Evolutionary conservation across 768 basidiomycete genomes (phyloP), one percentile per base, ranked within the genome.

Genomic region (Cubamyces sp.): DNA sequence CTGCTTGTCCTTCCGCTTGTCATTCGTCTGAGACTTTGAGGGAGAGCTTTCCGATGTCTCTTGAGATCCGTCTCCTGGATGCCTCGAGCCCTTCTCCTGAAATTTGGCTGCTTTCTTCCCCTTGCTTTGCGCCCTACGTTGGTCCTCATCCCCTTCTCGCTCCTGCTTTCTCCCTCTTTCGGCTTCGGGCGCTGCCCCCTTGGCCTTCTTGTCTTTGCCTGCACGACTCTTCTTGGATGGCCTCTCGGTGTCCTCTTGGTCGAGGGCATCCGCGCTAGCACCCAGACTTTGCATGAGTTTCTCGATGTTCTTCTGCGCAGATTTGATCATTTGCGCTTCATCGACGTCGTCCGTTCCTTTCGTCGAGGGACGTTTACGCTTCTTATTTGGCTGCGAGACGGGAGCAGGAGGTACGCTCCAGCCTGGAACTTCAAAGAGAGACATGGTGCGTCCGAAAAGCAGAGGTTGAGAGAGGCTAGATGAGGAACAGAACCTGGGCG

Each of bases 391-490:
- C 8, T 62, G 54, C 2, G 65, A 14, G 1, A 68, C 59, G 0
- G 70, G 69, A 8, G 67, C 68, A 15, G 59, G 11, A 3, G 72
- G 73, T 6, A 76, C 68, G 21, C 66, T 60, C 76, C 76, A 77
- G 8, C 75, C 76, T 15, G 76, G 74, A 12, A 75, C 74, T 43
- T 74, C 70, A 61, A 77, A 77, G 12, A 76, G 69, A 37, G 74
- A 60, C 75, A 75, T 76, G 45, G 23, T 12, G 45, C 19, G 45
- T 21, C 12, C 45, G 5, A 1, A 14, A 23, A 23, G 21, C 15
- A 4, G 12, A 23, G 8, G 8, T 21, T 25, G 3, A 23, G 23
- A 23, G 45, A 46, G 11, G 12, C 12, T 34, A 34, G 34, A 30
- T 8, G 28, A 8, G 28, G 3, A 30, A 30, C 28, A 3, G 28